phyloP scores from a whole-genome alignment of 2,329 filamentous ascomycete species.

The Colletotrichum simmondsii region DNA sequence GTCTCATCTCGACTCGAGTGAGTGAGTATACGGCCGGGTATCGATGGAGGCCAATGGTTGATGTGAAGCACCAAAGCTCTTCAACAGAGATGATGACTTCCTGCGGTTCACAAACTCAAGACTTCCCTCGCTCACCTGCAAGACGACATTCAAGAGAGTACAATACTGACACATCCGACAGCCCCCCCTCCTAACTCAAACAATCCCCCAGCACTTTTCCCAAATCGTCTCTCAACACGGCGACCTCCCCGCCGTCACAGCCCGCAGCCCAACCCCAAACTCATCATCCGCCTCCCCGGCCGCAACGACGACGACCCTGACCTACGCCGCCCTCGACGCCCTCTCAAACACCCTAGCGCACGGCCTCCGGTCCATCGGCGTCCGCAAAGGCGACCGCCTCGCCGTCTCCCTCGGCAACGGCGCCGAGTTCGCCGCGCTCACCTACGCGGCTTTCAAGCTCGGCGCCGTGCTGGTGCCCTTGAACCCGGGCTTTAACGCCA shows the following conservation, averaged over 20 bases:
- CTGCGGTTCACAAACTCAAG: neutral
- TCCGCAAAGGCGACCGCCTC: conserved; percentile 85
- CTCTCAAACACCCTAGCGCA: conserved; percentile 81
- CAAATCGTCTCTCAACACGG: conserved; percentile 72
- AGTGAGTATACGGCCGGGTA: neutral
- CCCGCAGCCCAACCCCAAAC: conserved; percentile 52
- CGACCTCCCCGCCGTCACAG: conserved; percentile 70
- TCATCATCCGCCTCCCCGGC: conserved; percentile 63
- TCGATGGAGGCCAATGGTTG: neutral
- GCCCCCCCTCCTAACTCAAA: conserved; percentile 74
- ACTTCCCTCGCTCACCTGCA: neutral
- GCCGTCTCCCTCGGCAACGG: conserved; percentile 89
- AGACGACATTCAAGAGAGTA: no score
- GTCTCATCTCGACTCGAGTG: neutral
- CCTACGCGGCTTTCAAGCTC: conserved; percentile 92
- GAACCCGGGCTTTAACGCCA: conserved; percentile 87
- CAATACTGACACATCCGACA: conserved; percentile 47
- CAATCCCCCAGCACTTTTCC: conserved; percentile 79
- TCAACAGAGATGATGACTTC: neutral
- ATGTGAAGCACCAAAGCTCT: neutral
- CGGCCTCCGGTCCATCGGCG: conserved; percentile 76
- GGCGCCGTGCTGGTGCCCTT: conserved; percentile 94
- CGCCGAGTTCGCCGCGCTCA: conserved; percentile 83
- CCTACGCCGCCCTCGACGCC: conserved; percentile 79
- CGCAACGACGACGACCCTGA: conserved; percentile 76